Evolutionary conservation across 2,329 filamentous ascomycete species (phyloP), one percentile per base, ranked within the genome.

Genomic region (Cladophialophora chaetospira): DNA sequence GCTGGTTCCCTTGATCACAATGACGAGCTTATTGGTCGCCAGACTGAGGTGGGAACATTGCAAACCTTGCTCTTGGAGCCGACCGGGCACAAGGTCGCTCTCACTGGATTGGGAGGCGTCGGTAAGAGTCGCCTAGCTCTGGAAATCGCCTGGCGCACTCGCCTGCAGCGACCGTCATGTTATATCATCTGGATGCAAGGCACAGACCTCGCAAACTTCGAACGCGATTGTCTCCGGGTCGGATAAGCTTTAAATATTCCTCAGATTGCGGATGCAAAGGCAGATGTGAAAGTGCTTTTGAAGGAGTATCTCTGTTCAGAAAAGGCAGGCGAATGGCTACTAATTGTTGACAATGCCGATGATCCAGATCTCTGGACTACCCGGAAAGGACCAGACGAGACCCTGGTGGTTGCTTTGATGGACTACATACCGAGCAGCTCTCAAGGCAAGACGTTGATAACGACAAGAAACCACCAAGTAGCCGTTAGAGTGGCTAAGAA

Each of bases 171-270:
- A 19, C 44, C 52, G 23, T n/a, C 31, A 15, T 57, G 25, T 3
- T 69, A 60, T 56, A 61, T 69, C 0, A 67, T 72, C 52, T 72
- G 70, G 70, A 57, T 72, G 2, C 53, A 66, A 53, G 68, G 65
- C 1, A 61, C 59, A 13, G 67, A 44, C 26, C 29, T n/a, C 3
- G 54, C 60, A 1, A 63, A 63, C 21, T 65, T 72, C 21, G 61
- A 67, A 25, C 46, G 67, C 29, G 58, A 54, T 10, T 70, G 66
- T 50, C 50, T 55, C 15, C 49, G 61, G n/a, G 70, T 73, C 46
- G 69, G 69, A 0, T 40, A 66, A 19, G 48, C 43, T n/a, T 26
- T 66, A 9, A 21, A 58, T 5, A 61, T 71, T 25, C 55, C 63
- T 11, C 65, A 63, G 2, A 61, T 61, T 36, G 52, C 70, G 5